phyloP scores from a whole-genome alignment of 768 basidiomycete genomes.

The Podaxis sp. region DNA sequence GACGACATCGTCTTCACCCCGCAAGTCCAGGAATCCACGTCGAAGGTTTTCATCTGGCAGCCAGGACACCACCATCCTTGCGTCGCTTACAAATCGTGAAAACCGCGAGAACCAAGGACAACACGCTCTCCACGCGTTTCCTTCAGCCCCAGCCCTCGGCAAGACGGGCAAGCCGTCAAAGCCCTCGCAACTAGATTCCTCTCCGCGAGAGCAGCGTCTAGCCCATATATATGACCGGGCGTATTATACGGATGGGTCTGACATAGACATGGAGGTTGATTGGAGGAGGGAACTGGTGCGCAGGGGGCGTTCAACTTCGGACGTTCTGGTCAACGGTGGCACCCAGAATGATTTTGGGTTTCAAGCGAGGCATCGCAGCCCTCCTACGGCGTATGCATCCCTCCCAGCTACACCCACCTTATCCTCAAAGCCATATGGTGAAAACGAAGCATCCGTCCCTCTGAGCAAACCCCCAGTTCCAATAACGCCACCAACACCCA shows the following conservation, averaged over 20 bases:
- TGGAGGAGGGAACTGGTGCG: conserved; percentile 6
- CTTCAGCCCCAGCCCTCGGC: not conserved
- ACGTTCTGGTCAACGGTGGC: not conserved
- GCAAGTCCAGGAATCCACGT: conserved; percentile 1
- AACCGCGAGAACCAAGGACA: not conserved
- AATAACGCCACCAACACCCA: conserved; percentile 17
- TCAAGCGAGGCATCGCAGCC: conserved; percentile 2
- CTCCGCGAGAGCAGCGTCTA: conserved; percentile 1
- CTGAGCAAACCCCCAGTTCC: conserved; percentile 28
- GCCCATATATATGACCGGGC: not conserved
- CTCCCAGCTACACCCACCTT: conserved; percentile 72
- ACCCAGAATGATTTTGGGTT: not conserved
- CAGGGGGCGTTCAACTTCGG: conserved; percentile 1
- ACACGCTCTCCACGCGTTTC: not conserved
- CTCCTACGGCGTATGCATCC: conserved; percentile 62
- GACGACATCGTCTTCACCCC: conserved; percentile 4
- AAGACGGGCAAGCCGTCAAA: not conserved
- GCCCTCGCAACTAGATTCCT: not conserved
- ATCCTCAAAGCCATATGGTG: conserved; percentile 36
- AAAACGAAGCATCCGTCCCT: conserved; percentile 23
- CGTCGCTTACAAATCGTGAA: not conserved
- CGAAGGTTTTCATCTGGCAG: conserved; percentile 11
- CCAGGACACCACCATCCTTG: not conserved
- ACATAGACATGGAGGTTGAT: not conserved
- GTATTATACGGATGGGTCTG: conserved; percentile 9